Conservation (phyloP, 2,329 filamentous ascomycete genomes). For the Dactylellina leptospora region DNA sequence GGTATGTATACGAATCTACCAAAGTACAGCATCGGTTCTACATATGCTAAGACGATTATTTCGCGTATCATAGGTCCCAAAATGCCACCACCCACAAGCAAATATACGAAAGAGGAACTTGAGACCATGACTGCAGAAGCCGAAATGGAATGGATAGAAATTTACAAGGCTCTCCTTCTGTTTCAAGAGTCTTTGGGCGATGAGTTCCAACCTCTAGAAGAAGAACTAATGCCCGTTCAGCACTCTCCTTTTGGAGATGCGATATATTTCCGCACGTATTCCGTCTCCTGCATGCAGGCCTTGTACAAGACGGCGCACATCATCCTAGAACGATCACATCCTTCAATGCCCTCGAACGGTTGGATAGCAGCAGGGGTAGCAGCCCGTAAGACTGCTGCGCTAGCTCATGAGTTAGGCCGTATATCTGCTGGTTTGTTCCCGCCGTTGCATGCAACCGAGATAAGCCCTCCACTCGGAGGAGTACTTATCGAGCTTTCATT, state of each 20-base stretch:
- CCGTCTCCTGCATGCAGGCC: slow-evolving; percentile 87
- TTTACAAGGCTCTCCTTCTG: slow-evolving; percentile 74
- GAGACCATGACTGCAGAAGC: slow-evolving; percentile 74
- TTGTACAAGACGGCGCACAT: slow-evolving; percentile 87
- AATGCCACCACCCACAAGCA: slow-evolving; percentile 60
- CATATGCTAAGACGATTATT: slow-evolving; percentile 11
- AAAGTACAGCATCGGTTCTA: neutral
- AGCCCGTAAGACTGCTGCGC: slow-evolving; percentile 74
- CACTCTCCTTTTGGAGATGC: slow-evolving; percentile 79
- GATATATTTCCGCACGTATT: slow-evolving; percentile 82
- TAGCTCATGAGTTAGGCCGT: slow-evolving; percentile 78
- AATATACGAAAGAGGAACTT: slow-evolving; percentile 65
- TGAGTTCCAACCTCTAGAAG: slow-evolving; percentile 77
- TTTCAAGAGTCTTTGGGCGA: slow-evolving; percentile 74
- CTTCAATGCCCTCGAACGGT: slow-evolving; percentile 87
- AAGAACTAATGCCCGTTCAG: slow-evolving; percentile 71
- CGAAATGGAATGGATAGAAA: slow-evolving; percentile 78
- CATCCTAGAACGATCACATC: slow-evolving; percentile 81
- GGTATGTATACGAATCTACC: slow-evolving; percentile 21
- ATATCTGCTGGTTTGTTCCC: slow-evolving; percentile 78
- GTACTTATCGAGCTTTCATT: slow-evolving; percentile 84
- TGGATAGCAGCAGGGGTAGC: slow-evolving; percentile 85
- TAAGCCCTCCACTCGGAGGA: slow-evolving; percentile 80
- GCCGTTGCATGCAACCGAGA: slow-evolving; percentile 65
- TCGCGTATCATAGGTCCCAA: slow-evolving; percentile 23